Evolutionary conservation across 768 basidiomycete species (phyloP).

Genomic region (Rhodocollybia butyracea): DNA sequence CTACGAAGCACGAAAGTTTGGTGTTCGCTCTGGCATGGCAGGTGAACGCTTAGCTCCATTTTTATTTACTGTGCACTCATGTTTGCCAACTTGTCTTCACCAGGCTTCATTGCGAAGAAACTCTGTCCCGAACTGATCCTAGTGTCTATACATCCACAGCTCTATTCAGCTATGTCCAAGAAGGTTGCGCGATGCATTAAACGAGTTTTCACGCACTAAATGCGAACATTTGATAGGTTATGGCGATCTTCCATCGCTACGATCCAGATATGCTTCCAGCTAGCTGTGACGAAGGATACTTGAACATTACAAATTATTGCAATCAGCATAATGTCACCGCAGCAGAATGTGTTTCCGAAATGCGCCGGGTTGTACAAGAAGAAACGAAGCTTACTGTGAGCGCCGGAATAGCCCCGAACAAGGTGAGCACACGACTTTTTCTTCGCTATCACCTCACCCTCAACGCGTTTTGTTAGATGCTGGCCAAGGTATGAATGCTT

Average conservation of each 20-base stretch:
- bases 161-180: conserved; percentile 68
- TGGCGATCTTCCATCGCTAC: conserved; percentile 65
- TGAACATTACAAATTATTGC: conserved; percentile 89
- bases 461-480: conserved; percentile 52
- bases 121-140: conserved; percentile 87
- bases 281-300: conserved; percentile 87
- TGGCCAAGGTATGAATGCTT: conserved; percentile 70
- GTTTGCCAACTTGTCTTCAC: neutral
- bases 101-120: conserved; percentile 90
- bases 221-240: no score
- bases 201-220: no score
- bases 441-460: conserved; percentile 7
- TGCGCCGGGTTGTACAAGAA: conserved; percentile 67
- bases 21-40: conserved; percentile 95
- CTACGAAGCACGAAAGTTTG: conserved; percentile 88
- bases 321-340: conserved; percentile 57
- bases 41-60: conserved; percentile 38
- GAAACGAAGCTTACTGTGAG: conserved; percentile 89
- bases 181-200: no score
- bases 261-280: conserved; percentile 74
- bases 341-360: conserved; percentile 73
- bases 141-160: conserved; percentile 32
- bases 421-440: conserved; percentile 49
- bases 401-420: conserved; percentile 94
- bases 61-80: neutral